Conservation (phyloP, 2,329 filamentous ascomycete genomes). For the Sclerotinia subarctica region DNA sequence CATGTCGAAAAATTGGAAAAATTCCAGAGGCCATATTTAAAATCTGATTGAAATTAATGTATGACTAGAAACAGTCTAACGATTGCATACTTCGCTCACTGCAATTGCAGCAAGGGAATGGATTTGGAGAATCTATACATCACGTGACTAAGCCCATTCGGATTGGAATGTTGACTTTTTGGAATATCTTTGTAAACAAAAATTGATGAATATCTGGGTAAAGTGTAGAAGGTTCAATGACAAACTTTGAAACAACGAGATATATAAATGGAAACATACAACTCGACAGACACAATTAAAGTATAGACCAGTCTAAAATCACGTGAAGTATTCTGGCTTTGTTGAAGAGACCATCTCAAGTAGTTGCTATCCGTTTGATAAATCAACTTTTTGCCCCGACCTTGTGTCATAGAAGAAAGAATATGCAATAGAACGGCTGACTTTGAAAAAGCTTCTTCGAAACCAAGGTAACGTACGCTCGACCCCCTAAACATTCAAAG, state of each 20-base stretch:
- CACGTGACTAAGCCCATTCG: not conserved
- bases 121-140: not conserved
- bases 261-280: too few species aligned
- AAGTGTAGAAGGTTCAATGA: not conserved
- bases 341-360: too few species aligned
- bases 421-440: too few species aligned
- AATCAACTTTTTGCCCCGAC: too few species aligned
- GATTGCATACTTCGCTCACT: not conserved
- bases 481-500: not conserved
- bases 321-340: too few species aligned
- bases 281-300: too few species aligned
- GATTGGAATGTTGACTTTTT: not conserved
- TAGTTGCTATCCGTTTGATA: too few species aligned
- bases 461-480: too few species aligned
- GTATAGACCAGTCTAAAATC: too few species aligned
- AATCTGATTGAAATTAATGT: not conserved
- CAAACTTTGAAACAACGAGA: too few species aligned
- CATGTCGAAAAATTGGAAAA: not conserved
- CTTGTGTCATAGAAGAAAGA: too few species aligned
- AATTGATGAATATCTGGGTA: not conserved
- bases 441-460: too few species aligned
- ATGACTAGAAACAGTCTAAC: not conserved
- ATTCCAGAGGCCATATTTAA: not conserved
- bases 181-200: not conserved
- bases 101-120: not conserved